These are phyloP conservation scores for Pseudogymnoascus sp. DNA, from an alignment of 2,329 filamentous ascomycete genomes.

Conservation along the genomic window DNA sequence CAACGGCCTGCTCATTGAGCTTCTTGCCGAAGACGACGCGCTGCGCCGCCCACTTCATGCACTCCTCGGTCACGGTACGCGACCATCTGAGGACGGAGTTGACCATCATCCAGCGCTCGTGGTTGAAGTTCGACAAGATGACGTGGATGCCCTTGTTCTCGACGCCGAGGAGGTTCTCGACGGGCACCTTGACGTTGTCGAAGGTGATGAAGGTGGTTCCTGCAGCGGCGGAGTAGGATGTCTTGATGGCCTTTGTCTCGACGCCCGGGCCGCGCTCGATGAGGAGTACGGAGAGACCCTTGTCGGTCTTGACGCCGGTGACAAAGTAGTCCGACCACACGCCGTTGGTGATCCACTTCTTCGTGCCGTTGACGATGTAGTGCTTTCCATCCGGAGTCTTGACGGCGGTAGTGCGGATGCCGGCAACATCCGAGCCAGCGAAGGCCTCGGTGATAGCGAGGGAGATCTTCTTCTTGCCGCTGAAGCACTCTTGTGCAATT, in stretches of 20 bases:
- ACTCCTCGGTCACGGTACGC: conserved; percentile 69
- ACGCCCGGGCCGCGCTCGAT: conserved; percentile 66
- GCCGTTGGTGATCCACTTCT: conserved; percentile 84
- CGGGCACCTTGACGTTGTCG: conserved; percentile 79
- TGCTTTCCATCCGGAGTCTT: conserved; percentile 68
- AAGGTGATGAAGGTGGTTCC: conserved; percentile 75
- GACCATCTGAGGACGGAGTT: conserved; percentile 56
- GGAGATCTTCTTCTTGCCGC: conserved; percentile 79
- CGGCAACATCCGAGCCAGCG: conserved; percentile 74
- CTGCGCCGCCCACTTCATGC: conserved; percentile 82
- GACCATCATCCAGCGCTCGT: conserved; percentile 72
- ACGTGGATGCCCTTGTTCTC: conserved; percentile 83
- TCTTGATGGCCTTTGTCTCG: conserved; percentile 71
- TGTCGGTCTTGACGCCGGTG: conserved; percentile 67
- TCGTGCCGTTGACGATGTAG: conserved; percentile 64
- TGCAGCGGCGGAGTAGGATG: conserved; percentile 68
- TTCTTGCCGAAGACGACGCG: conserved; percentile 76
- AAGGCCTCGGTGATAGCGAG: conserved; percentile 85
- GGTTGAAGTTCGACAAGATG: conserved; percentile 76
- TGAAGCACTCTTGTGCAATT: conserved; percentile 63
- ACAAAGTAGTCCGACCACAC: conserved; percentile 79
- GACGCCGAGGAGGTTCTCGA: conserved; percentile 65
- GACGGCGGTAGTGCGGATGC: conserved; percentile 66
- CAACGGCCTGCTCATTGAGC: conserved; percentile 74
- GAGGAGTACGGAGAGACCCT: conserved; percentile 69